A percentile compares a stretch with the other conserved stretches of the same genome.
Evolutionary conservation across 2,329 filamentous ascomycete species (phyloP).

Genomic region (Coniochaeta sp.): DNA sequence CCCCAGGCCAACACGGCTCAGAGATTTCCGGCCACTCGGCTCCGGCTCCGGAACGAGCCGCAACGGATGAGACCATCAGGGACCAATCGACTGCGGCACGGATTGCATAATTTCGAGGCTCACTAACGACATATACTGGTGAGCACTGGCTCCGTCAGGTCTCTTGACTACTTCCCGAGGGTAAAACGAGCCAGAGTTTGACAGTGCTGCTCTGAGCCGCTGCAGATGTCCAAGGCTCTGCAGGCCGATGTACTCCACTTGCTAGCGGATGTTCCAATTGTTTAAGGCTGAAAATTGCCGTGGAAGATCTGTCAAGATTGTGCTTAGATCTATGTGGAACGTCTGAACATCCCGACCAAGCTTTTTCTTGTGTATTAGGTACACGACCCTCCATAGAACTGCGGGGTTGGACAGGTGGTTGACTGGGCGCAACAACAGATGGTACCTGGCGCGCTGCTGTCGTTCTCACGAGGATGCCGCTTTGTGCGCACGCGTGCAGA

Average conservation of each 20-base stretch:
- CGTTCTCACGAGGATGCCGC: too few relatives aligned
- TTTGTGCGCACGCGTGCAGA: too few relatives aligned
- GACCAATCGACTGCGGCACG: background rate
- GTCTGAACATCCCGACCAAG: too few relatives aligned
- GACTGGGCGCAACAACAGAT: background rate
- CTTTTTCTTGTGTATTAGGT: too few relatives aligned
- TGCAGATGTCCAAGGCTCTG: background rate
- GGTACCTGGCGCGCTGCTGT: background rate
- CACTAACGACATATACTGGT: background rate
- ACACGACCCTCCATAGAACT: too few relatives aligned
- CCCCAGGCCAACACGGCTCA: background rate
- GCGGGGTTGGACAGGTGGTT: background rate
- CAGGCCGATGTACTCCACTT: background rate
- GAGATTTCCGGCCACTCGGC: background rate
- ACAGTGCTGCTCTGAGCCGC: too few relatives aligned
- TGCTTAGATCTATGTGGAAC: too few relatives aligned
- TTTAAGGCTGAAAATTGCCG: background rate
- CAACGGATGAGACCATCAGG: background rate
- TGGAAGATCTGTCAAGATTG: background rate
- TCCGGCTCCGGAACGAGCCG: constrained; percentile 1
- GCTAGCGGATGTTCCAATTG: background rate
- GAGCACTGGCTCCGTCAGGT: background rate
- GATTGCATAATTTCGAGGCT: background rate
- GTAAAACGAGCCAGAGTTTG: too few relatives aligned
- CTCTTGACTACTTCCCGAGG: background rate